Percentiles rank a stretch among this genome's conserved stretches.
Conservation (phyloP, 345 rosid genomes). For the Moricandia arvensis region DNA sequence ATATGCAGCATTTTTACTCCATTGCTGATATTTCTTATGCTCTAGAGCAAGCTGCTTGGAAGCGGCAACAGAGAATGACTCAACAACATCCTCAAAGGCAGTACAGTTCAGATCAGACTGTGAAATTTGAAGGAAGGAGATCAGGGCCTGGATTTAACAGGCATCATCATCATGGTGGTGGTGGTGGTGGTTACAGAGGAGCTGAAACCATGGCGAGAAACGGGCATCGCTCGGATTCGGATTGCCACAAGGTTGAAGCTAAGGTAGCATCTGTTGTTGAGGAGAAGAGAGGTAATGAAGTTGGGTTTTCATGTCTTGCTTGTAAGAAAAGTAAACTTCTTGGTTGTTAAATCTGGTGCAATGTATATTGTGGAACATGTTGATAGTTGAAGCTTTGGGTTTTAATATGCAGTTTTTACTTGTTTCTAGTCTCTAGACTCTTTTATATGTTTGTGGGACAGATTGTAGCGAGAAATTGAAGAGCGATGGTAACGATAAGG, state of each 20-base stretch:
- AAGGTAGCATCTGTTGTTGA: slow-evolving; percentile 40
- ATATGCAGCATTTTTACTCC: slow-evolving; percentile 80
- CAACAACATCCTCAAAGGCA: slow-evolving; percentile 35
- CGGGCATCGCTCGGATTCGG: slow-evolving; percentile 38
- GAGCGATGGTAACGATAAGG: slow-evolving; percentile 38
- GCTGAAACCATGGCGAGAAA: slow-evolving; percentile 40
- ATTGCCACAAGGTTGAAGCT: slow-evolving; percentile 31
- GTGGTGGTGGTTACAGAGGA: slow-evolving; percentile 38
- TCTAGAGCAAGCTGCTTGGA: slow-evolving; percentile 68
- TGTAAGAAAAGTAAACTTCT: slow-evolving; percentile 27
- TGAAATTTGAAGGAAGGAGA: slow-evolving; percentile 59
- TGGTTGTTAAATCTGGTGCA: slow-evolving; percentile 7
- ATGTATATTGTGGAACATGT: slow-evolving; percentile 6
- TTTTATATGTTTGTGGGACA: slow-evolving; percentile 31
- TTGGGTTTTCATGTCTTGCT: slow-evolving; percentile 15
- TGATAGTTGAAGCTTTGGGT: neutral
- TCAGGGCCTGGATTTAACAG: slow-evolving; percentile 46
- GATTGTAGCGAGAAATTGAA: slow-evolving; percentile 46
- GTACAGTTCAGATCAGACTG: slow-evolving; percentile 48
- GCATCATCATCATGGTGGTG: slow-evolving; percentile 32
- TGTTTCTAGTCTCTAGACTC: neutral
- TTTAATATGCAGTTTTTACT: neutral
- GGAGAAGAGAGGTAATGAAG: slow-evolving; percentile 57
- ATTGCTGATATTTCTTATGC: slow-evolving; percentile 53
- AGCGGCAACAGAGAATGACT: slow-evolving; percentile 58